Evolutionary conservation across 2,329 filamentous ascomycete species (phyloP).

Genomic region (Remersonia thermophila): DNA sequence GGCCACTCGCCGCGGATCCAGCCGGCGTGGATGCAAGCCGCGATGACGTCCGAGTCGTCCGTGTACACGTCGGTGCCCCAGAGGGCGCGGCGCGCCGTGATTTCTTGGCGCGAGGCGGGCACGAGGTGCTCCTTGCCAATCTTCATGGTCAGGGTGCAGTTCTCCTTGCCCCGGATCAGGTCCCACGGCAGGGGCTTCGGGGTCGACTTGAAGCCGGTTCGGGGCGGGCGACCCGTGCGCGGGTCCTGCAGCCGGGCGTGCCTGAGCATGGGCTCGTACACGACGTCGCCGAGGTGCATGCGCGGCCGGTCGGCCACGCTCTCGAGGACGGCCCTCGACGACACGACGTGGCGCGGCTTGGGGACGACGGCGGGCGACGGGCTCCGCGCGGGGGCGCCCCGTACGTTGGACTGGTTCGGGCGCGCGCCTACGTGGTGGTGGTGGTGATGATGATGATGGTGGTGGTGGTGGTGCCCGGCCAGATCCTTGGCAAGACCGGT

Average conservation of each 20-base stretch:
- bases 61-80: constrained; percentile 96
- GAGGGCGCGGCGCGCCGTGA: constrained; percentile 65
- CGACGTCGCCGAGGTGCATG: constrained; percentile 69
- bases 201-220: constrained; percentile 30
- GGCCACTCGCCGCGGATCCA: constrained; percentile 86
- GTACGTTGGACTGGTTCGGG: constrained; percentile 15
- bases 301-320: constrained; percentile 59
- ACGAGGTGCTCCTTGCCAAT: constrained; percentile 70
- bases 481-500: constrained; percentile 26
- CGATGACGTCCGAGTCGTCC: constrained; percentile 87
- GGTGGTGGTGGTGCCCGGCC: constrained; percentile 25
- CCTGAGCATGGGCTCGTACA: constrained; percentile 61
- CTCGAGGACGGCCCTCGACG: constrained; percentile 58
- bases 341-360: constrained; percentile 54
- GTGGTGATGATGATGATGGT: constrained; percentile 27
- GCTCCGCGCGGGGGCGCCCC: constrained; percentile 16
- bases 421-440: constrained; percentile 38
- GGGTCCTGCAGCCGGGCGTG: constrained; percentile 36
- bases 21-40: constrained; percentile 83
- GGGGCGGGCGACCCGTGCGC: constrained; percentile 35
- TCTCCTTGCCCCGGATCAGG: constrained; percentile 59
- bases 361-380: constrained; percentile 36
- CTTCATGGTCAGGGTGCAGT: constrained; percentile 82
- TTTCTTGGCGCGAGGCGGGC: constrained; percentile 60
- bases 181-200: constrained; percentile 68